A percentile compares a stretch with the other conserved stretches of the same genome.
phyloP scores from a whole-genome alignment of 768 basidiomycete genomes.

The Mycena sanguinolenta region DNA sequence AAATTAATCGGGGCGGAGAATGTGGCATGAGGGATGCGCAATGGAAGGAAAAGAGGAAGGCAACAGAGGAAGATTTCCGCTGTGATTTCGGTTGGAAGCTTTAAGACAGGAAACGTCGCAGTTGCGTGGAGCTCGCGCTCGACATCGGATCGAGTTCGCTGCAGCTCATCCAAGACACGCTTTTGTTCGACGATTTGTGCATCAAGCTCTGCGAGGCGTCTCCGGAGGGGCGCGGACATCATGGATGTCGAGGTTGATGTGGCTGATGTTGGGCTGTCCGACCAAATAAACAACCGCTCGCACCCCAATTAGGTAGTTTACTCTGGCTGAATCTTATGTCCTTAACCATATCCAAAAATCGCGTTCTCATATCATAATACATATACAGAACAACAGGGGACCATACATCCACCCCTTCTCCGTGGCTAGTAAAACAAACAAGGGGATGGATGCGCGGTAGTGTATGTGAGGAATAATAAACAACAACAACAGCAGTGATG shows the following conservation, averaged over 20 bases:
- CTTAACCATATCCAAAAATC: constrained; percentile 22
- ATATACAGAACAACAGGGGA: constrained; percentile 18
- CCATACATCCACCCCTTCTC: constrained; percentile 18
- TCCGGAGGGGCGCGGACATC: neutral
- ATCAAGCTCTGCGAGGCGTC: neutral
- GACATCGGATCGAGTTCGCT: neutral
- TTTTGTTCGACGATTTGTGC: neutral
- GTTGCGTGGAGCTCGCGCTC: neutral
- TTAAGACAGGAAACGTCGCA: neutral
- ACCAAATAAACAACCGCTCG: constrained; percentile 34
- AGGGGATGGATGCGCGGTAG: neutral
- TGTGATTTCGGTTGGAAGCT: neutral
- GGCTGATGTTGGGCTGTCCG: no score
- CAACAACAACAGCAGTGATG: neutral
- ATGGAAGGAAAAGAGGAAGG: neutral
- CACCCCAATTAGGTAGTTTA: constrained; percentile 30
- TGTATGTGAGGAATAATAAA: neutral
- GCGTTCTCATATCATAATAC: constrained; percentile 21
- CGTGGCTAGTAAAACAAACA: constrained; percentile 30
- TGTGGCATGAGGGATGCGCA: neutral
- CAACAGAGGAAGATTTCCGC: neutral
- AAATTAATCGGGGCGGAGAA: neutral
- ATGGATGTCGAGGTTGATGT: no score
- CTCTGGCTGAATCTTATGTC: neutral
- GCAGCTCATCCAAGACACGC: neutral